Evolutionary conservation across 2,329 filamentous ascomycete genomes (phyloP).

Genomic region (Trichoderma arundinaceum): DNA sequence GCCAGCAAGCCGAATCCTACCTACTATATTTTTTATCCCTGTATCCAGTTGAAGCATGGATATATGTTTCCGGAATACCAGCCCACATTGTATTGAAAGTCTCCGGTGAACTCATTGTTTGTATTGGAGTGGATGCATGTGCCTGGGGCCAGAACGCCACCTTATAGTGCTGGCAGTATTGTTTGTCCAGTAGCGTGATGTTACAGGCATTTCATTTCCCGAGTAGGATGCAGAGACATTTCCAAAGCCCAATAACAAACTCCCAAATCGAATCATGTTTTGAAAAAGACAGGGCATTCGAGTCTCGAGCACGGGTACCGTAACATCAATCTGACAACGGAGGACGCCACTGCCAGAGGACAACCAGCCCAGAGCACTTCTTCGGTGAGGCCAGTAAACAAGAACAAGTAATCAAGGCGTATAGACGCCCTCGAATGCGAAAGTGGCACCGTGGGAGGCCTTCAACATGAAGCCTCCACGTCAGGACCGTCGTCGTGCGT

Average conservation of each 20-base stretch:
- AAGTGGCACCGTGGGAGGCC: neutral
- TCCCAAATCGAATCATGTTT: neutral
- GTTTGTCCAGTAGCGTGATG: neutral
- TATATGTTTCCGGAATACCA: neutral
- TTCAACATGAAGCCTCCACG: neutral
- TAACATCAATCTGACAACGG: neutral
- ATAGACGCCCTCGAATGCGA: neutral
- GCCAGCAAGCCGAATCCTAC: neutral
- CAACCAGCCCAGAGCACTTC: neutral
- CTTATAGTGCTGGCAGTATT: slow-evolving; percentile 1
- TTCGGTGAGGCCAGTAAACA: neutral
- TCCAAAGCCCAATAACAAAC: neutral
- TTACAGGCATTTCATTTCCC: neutral
- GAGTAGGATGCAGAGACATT: neutral
- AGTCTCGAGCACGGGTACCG: neutral
- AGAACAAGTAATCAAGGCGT: neutral
- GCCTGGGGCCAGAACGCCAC: neutral
- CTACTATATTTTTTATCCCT: neutral
- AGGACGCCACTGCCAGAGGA: neutral
- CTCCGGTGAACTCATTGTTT: neutral
- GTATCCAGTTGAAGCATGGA: neutral
- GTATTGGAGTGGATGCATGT: neutral
- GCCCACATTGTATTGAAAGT: neutral
- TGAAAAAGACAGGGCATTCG: neutral
- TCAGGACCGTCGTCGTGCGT: slow-evolving; percentile 8